A percentile compares a stretch with the other conserved stretches of the same genome.
Evolutionary conservation across 2,329 filamentous ascomycete genomes (phyloP).

Genomic region (Aspergillus sp.): DNA sequence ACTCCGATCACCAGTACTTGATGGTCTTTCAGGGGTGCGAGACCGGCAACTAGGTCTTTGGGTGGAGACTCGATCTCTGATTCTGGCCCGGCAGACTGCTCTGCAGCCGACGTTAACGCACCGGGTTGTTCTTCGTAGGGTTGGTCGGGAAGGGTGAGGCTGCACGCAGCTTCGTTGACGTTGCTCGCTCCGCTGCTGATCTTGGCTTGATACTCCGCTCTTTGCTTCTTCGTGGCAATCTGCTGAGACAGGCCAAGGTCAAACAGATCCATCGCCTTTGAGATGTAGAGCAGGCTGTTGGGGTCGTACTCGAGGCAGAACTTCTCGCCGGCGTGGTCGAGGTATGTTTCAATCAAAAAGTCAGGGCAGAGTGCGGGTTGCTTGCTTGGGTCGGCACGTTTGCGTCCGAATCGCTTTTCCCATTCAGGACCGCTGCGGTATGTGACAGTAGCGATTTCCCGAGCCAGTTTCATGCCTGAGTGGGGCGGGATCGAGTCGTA

Average conservation of each 20-base stretch:
- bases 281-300: constrained; percentile 93
- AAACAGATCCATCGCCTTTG: constrained; percentile 98
- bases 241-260: constrained; percentile 78
- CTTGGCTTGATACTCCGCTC: constrained; percentile 60
- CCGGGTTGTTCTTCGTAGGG: constrained; percentile 85
- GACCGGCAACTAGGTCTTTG: constrained; percentile 73
- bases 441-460: constrained; percentile 96
- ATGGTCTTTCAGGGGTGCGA: constrained; percentile 70
- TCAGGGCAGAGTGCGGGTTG: constrained; percentile 94
- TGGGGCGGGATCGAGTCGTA: constrained; percentile 87
- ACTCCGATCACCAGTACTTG: constrained; percentile 90
- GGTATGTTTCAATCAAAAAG: constrained; percentile 95
- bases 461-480: constrained; percentile 94
- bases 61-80: constrained; percentile 57
- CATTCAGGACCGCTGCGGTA: constrained; percentile 96
- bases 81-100: constrained; percentile 26
- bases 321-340: constrained; percentile 97
- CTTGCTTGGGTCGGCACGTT: constrained; percentile 79
- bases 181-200: constrained; percentile 49
- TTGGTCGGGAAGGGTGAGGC: constrained; percentile 74
- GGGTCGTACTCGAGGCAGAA: constrained; percentile 96
- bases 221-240: constrained; percentile 59
- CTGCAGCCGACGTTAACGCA: constrained; percentile 34
- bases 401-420: constrained; percentile 89
- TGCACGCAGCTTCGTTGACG: constrained; percentile 61